Conservation (phyloP, 495 filamentous ascomycete species). For the Cudoniella acicularis region DNA sequence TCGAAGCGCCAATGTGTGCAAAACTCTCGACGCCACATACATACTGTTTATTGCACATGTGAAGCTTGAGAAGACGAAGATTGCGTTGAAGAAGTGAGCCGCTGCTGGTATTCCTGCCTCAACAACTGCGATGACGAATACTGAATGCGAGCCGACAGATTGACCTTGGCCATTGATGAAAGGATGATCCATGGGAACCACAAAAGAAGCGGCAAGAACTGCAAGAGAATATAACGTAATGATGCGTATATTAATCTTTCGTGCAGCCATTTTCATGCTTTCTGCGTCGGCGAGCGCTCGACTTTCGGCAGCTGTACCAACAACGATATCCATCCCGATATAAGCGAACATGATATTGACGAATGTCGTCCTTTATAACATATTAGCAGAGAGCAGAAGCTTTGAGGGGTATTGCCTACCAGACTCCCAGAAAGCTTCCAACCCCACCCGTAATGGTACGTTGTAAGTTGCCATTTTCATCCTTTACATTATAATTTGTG, state of each 20-base stretch:
- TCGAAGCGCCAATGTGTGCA: conserved; percentile 43
- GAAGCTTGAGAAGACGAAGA: conserved; percentile 45
- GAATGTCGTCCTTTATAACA: conserved; percentile 37
- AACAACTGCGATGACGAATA: conserved; percentile 44
- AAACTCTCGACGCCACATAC: conserved; percentile 41
- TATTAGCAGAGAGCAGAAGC: neutral
- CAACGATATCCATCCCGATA: conserved; percentile 43
- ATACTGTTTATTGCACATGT: conserved; percentile 43
- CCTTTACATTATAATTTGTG: conserved; percentile 24
- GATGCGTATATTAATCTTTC: conserved; percentile 44
- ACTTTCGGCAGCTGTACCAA: conserved; percentile 45
- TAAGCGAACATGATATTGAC: conserved; percentile 41
- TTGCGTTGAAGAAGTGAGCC: conserved; percentile 44
- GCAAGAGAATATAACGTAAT: conserved; percentile 40
- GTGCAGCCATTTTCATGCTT: conserved; percentile 46
- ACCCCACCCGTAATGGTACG: conserved; percentile 19
- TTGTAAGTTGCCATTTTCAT: conserved; percentile 20
- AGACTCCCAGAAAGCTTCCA: conserved; percentile 32
- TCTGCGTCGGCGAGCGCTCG: conserved; percentile 40
- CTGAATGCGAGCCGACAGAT: conserved; percentile 35
- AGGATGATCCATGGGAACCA: conserved; percentile 42
- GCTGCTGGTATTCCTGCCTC: conserved; percentile 36
- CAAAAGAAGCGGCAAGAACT: conserved; percentile 38
- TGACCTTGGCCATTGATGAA: conserved; percentile 40
- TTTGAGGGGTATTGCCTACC: conserved; percentile 15